Base-by-base conservation (phyloP, 75 land plant species). In the Ceratopteris richardii region DNA sequence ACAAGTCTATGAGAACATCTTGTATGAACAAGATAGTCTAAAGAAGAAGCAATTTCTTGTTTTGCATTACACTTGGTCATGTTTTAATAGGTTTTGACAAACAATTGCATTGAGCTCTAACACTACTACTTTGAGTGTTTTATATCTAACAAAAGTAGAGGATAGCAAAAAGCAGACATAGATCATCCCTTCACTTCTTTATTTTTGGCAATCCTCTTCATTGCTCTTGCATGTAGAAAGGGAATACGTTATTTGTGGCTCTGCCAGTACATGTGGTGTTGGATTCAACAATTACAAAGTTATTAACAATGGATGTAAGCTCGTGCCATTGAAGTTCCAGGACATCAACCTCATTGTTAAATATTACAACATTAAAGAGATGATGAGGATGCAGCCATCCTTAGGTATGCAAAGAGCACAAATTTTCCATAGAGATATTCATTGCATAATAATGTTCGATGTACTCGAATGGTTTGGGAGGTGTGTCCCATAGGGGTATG, bases 401-500 rank as follows among this genome's bases (percentile, higher is more conserved):
- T 84, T 84, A 84, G 16, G 81, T 78, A 48, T 84, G 87, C 25
- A 84, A 66, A 29, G 56, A 36, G 68, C 87, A 84, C 24, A 77
- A 74, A 25, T 63, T 31, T 3, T 56, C 55, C 69, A 80, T 70
- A 20, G 80, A 59, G 37, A 73, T 60, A 42, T 74, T 72, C 28
- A 69, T 70, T 7, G 69, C 52, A 47, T 80, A 70, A 56, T 80
- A 83, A 55, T 83, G 87, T 13, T 80, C 77, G 20, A 83, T 80
- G 9, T 33, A 9, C 7, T 33, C 7, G 9, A 33, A 33, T 3
- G 37, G 37, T 9, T 63, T 58, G 7, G 88, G 88, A 23, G 93
- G 88, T 10, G 72, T 67, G 68, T 87, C 88, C 97, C 93, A 90
- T 9, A 87, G 25, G 23, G 97, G 93, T 10, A 93, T 85, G 67